Conservation (phyloP, 2,329 filamentous ascomycete genomes). For the Fusarium kyushuense region DNA sequence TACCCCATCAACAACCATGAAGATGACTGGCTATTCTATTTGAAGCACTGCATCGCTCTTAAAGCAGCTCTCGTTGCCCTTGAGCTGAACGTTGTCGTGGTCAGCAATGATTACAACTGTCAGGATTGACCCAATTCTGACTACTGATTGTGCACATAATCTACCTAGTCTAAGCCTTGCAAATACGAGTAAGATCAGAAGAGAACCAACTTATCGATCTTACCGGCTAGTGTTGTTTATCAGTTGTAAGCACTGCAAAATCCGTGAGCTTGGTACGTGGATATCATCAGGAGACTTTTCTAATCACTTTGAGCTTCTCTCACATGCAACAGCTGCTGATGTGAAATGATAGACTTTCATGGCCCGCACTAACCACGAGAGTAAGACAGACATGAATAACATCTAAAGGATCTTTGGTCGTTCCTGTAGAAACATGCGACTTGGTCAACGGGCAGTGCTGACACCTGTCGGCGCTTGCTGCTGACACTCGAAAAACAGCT, state of each 20-base stretch:
- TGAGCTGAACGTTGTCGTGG: neutral
- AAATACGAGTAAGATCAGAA: neutral
- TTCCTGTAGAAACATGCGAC: neutral
- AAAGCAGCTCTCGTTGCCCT: neutral
- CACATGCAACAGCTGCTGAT: neutral
- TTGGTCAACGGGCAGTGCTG: constrained; percentile 8
- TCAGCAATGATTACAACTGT: constrained; percentile 1
- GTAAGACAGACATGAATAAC: too few species aligned
- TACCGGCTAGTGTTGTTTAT: neutral
- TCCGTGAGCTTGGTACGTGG: neutral
- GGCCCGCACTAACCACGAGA: neutral
- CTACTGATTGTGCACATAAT: neutral
- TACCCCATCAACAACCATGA: too few species aligned
- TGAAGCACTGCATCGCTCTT: too few species aligned
- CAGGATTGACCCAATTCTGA: neutral
- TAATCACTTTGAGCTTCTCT: neutral
- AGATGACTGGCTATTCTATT: neutral
- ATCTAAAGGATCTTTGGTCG: neutral
- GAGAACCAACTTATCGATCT: neutral
- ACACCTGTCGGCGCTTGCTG: constrained; percentile 13
- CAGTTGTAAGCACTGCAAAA: neutral
- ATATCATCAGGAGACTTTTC: neutral
- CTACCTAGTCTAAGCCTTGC: neutral
- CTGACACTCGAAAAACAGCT: constrained; percentile 4
- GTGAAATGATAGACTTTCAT: neutral